Percentiles rank a stretch among this genome's conserved stretches.
phyloP scores from a whole-genome alignment of 2,329 filamentous ascomycete species.

The Plectosphaerella plurivora region DNA sequence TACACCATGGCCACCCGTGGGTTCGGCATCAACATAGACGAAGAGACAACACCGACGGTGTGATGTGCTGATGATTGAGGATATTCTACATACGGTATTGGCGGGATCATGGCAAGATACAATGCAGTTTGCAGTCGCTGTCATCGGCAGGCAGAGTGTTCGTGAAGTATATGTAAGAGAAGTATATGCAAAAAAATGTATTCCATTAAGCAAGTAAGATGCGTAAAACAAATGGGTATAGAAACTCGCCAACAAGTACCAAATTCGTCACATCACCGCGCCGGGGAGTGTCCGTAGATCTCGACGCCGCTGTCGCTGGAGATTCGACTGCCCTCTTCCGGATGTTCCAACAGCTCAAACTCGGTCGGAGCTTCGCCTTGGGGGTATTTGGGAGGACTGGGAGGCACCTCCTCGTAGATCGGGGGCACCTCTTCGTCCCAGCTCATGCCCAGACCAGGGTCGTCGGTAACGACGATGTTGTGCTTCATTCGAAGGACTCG shows the following conservation, averaged over 20 bases:
- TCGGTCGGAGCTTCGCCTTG: conserved; percentile 26
- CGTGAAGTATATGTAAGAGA: no score
- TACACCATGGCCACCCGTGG: conserved; percentile 39
- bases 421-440: conserved; percentile 97
- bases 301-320: background rate
- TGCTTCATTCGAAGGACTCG: conserved; percentile 92
- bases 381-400: conserved; percentile 72
- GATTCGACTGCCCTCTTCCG: conserved; percentile 15
- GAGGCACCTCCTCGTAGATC: conserved; percentile 87
- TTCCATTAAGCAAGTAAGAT: no score
- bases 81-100: no score
- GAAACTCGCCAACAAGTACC: no score
- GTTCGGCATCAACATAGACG: conserved; percentile 44
- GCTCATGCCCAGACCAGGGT: conserved; percentile 80
- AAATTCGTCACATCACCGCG: background rate
- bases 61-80: background rate
- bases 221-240: no score
- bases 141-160: no score
- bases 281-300: background rate
- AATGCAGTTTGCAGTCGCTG: no score
- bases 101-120: no score
- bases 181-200: no score
- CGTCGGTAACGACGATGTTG: conserved; percentile 73
- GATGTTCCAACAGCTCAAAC: conserved; percentile 32
- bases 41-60: conserved; percentile 16